These are phyloP conservation scores for Paxillus ammoniavirescens DNA, from an alignment of 768 basidiomycete species.

Conservation along the genomic window DNA sequence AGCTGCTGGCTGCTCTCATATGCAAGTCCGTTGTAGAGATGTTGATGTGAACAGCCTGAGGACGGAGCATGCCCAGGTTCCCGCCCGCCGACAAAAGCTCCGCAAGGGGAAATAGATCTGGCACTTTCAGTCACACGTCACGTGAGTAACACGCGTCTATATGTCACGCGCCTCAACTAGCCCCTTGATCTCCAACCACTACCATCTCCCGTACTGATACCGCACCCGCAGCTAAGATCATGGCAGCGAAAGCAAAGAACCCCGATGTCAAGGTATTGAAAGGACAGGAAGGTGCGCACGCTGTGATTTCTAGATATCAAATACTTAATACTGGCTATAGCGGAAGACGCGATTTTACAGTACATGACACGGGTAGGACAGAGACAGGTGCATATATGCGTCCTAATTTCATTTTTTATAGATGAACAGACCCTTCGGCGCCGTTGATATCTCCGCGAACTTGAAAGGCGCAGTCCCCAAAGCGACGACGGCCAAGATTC, in stretches of 20 bases:
- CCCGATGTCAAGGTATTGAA: conserved; percentile 61
- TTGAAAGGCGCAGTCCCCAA: conserved; percentile 88
- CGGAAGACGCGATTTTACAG: conserved; percentile 72
- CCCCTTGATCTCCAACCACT: background rate
- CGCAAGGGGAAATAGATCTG: background rate
- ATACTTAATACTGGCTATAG: conserved; percentile 32
- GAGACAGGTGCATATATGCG: conserved; percentile 9
- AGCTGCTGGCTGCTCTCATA: conserved; percentile 8
- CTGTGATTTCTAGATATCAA: background rate
- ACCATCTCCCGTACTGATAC: background rate
- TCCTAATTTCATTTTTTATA: conserved; percentile 25
- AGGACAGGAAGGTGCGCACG: conserved; percentile 62
- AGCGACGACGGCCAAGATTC: conserved; percentile 79
- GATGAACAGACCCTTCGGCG: conserved; percentile 95
- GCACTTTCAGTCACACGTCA: background rate
- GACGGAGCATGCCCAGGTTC: background rate
- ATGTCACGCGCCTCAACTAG: background rate
- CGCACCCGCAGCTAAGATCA: conserved; percentile 11
- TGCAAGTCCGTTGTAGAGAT: background rate
- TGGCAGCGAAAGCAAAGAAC: conserved; percentile 51
- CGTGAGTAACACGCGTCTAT: background rate
- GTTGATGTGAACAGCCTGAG: background rate
- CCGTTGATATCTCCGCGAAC: conserved; percentile 89
- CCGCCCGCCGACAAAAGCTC: background rate
- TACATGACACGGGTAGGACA: conserved; percentile 68